Percentiles rank a stretch among this genome's conserved stretches.
Conservation (phyloP, 176 grass and related monocot genomes). For the Musa itinerans region DNA sequence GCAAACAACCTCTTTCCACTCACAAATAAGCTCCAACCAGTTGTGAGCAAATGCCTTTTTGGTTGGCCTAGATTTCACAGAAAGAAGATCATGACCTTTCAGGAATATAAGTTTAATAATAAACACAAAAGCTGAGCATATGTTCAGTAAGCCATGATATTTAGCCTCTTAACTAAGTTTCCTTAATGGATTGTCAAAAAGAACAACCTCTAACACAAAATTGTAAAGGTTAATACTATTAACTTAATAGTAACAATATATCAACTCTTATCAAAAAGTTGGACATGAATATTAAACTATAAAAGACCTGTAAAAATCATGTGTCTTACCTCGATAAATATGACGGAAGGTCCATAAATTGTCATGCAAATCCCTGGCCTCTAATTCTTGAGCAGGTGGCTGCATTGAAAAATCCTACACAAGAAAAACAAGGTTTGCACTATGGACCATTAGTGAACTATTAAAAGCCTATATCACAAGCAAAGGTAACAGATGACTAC, state of each 20-base stretch:
- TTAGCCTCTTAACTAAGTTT: background rate
- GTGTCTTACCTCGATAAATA: slow-evolving; percentile 82
- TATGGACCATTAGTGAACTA: background rate
- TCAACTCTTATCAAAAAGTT: background rate
- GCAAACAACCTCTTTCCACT: slow-evolving; percentile 89
- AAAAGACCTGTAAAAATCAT: background rate
- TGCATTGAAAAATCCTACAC: slow-evolving; percentile 92
- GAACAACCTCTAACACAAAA: background rate
- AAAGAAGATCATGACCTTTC: slow-evolving; percentile 15
- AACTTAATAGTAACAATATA: too few species aligned
- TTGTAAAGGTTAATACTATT: background rate
- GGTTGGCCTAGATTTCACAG: slow-evolving; percentile 68
- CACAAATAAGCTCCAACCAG: slow-evolving; percentile 96
- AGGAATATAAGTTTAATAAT: slow-evolving; percentile 11
- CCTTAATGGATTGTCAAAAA: background rate
- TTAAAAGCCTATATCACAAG: background rate
- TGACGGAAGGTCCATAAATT: slow-evolving; percentile 92
- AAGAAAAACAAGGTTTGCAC: background rate
- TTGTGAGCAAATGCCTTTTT: slow-evolving; percentile 90
- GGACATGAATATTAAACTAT: background rate
- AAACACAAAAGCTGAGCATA: background rate
- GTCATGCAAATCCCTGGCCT: slow-evolving; percentile 91
- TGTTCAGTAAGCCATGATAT: background rate
- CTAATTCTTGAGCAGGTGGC: slow-evolving; percentile 86
- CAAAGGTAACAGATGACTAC: background rate